phyloP scores from a whole-genome alignment of 805 yeast species.

The Lipomyces starkeyi region DNA sequence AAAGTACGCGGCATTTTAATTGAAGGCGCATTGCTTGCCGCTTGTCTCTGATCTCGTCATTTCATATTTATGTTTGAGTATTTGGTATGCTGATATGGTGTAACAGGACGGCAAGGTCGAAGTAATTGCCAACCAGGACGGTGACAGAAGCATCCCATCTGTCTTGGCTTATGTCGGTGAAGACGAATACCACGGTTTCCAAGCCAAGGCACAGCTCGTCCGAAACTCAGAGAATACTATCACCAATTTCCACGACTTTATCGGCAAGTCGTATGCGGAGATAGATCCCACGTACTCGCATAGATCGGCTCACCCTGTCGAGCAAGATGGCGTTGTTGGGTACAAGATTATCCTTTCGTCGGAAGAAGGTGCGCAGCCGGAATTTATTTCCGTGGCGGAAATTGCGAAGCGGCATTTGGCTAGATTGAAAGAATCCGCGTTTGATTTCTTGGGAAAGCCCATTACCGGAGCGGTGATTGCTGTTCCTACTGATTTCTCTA shows the following conservation, averaged over 20 bases:
- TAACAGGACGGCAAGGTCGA: constrained; percentile 87
- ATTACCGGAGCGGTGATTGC: constrained; percentile 86
- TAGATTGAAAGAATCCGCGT: constrained; percentile 85
- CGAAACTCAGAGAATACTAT: constrained; percentile 90
- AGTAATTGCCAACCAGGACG: constrained; percentile 98
- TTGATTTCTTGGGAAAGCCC: constrained; percentile 82
- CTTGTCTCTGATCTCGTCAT: not conserved
- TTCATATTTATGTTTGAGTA: not conserved
- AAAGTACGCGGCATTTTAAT: constrained; percentile 31
- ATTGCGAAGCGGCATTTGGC: constrained; percentile 81
- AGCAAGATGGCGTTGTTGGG: constrained; percentile 44
- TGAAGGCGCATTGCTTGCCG: not conserved
- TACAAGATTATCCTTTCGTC: constrained; percentile 30
- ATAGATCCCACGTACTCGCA: constrained; percentile 70
- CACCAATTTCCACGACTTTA: constrained; percentile 88
- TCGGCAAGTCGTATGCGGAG: constrained; percentile 75
- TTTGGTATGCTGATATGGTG: constrained; percentile 5
- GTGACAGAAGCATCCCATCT: constrained; percentile 96
- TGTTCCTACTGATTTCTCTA: constrained; percentile 86
- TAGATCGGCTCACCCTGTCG: constrained; percentile 69
- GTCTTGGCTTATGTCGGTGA: constrained; percentile 88
- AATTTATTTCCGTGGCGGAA: constrained; percentile 73
- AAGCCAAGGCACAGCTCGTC: constrained; percentile 88
- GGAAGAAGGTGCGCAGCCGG: constrained; percentile 55
- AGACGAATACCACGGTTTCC: constrained; percentile 97